A percentile compares a stretch with the other conserved stretches of the same genome.
Evolutionary conservation across 768 basidiomycete genomes (phyloP).

Genomic region (Rickenella mellea): DNA sequence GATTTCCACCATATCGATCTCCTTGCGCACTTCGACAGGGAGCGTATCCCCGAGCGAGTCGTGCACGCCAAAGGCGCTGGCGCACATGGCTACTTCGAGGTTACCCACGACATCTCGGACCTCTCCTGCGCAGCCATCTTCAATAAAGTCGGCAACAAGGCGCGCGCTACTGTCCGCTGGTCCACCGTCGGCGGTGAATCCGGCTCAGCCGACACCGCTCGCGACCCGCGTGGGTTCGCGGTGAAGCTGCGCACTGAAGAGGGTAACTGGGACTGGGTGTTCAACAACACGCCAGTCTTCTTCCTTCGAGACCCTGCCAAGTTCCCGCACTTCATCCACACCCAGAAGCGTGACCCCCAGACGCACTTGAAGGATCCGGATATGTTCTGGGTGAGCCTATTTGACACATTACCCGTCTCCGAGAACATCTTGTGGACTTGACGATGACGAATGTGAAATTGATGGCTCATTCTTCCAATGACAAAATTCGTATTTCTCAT

Average conservation of each 20-base stretch:
- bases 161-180: constrained; percentile 75
- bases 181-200: constrained; percentile 87
- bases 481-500: too few species aligned
- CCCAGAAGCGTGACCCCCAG: constrained; percentile 85
- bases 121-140: constrained; percentile 66
- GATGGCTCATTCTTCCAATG: too few species aligned
- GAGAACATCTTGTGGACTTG: constrained; percentile 8
- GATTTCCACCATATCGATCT: constrained; percentile 87
- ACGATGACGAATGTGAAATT: too few species aligned
- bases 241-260: constrained; percentile 82
- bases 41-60: constrained; percentile 93
- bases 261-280: constrained; percentile 89
- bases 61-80: constrained; percentile 90
- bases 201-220: constrained; percentile 86
- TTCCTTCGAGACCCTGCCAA: constrained; percentile 81
- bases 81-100: constrained; percentile 88
- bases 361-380: constrained; percentile 86
- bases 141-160: constrained; percentile 55
- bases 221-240: constrained; percentile 92
- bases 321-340: constrained; percentile 94
- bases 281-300: constrained; percentile 91
- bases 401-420: neutral
- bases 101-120: constrained; percentile 80
- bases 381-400: constrained; percentile 61
- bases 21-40: constrained; percentile 87